phyloP scores from a whole-genome alignment of 208 protist genomes.

The Acanthamoeba lenticulata region DNA sequence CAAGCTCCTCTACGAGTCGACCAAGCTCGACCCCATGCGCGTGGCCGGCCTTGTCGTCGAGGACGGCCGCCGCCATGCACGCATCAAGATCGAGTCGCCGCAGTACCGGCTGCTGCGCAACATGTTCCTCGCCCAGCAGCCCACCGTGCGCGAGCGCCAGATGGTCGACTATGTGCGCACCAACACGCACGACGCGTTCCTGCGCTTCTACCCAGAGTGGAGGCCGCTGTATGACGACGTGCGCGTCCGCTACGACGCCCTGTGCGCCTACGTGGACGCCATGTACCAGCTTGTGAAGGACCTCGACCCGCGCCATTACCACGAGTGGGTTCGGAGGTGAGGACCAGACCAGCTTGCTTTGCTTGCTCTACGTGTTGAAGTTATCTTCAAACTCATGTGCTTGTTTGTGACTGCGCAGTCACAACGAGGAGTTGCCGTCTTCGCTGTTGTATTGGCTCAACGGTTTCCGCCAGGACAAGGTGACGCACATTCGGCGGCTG shows the following conservation, averaged over 20 bases:
- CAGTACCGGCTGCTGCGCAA: conserved; percentile 50
- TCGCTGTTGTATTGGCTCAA: conserved; percentile 50
- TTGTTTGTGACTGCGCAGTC: background rate
- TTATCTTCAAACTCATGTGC: background rate
- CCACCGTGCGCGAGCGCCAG: conserved; percentile 29
- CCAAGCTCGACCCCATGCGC: conserved; percentile 14
- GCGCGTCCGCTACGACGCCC: background rate
- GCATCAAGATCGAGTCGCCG: conserved; percentile 48
- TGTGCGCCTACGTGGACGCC: background rate
- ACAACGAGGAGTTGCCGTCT: background rate
- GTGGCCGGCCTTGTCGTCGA: background rate
- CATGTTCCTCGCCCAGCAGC: conserved; percentile 42
- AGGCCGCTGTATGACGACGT: background rate
- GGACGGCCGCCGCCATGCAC: background rate
- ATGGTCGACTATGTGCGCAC: conserved; percentile 3
- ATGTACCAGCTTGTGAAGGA: conserved; percentile 12
- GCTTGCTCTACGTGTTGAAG: background rate
- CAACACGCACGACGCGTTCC: background rate
- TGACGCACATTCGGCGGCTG: background rate
- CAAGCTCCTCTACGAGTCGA: conserved; percentile 19
- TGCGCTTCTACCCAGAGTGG: conserved; percentile 1
- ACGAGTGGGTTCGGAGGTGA: conserved; percentile 20
- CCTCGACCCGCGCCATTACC: background rate
- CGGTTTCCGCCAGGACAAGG: conserved; percentile 3
- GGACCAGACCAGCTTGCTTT: background rate